Evolutionary conservation across 2,329 filamentous ascomycete genomes (phyloP), one percentile per base, ranked within the genome.

Genomic region (Myriosclerotinia scirpicola): DNA sequence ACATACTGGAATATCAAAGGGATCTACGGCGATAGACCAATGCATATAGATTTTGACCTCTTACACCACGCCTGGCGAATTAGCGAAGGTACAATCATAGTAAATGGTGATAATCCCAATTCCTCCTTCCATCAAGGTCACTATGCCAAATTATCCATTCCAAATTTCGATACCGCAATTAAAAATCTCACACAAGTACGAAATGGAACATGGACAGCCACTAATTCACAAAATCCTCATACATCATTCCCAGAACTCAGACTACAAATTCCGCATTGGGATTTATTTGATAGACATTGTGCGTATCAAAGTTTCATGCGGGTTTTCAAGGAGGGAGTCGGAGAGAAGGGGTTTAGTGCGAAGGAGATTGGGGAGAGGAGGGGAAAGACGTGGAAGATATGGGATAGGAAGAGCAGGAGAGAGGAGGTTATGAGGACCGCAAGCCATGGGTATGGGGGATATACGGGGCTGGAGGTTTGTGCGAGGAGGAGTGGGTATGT

Each of bases 21-120:
- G 4, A 60, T 48, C 14, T 60, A 38, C 8, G 42, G 30, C 1
- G 30, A 36, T 1, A n/a, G 54, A 30, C 15, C 52, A 6, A 7
- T 64, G 7, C 38, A 42, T 11, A 26, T 58, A 11, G 62, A 64
- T 48, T 64, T 58, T 9, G 62, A 64, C 15, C 53, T 64, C 14
- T 11, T 36, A 17, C 20, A 64, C 12, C 53, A 36, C 11, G 12
- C 42, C 6, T 64, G 62, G 62, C 52, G 62, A n/a, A 30, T 64
- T 5, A 54, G n/a, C n/a, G n/a, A 54, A 20, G 53, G 52, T 11
- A 14, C 5, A 6, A 20, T 56, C 34, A 17, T 46, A 0, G n/a
- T 22, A 5, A 15, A 48, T 14, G 5, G 9, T 1, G 2, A 26
- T 7, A n/a, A 64, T 5, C 20, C 36, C 14, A 42, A 9, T 14